Base-by-base conservation (phyloP, 2,329 filamentous ascomycete genomes). In the Pezizomycotina sp. region DNA sequence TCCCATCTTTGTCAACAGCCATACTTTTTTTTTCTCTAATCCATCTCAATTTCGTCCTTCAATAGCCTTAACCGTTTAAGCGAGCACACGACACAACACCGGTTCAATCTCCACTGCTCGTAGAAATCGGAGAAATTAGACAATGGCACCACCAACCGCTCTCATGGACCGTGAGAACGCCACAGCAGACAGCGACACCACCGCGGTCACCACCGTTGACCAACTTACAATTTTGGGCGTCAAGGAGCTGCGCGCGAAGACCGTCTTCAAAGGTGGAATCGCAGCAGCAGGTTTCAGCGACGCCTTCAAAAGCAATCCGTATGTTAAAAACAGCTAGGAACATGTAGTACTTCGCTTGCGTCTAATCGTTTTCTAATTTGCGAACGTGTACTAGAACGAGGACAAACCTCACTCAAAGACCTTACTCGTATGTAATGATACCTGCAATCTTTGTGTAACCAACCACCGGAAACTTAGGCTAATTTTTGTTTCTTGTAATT, bases 361-460 rank as follows among this genome's bases (percentile, higher is more conserved):
- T 7, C n/a, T 23, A 25, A n/a, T 22, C 26, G 19, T 10, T 19
- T 21, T 16, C 31, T 20, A 8, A 12, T 31, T 14, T 6, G 21
- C n/a, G 28, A 31, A 18, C 4, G 14, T 24, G 7, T 30, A 16
- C 13, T 26, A 43, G 41, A 43, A 43, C 30, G 26, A 32, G 14
- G 36, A 32, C 10, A 43, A 43, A 27, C 41, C 41, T 13, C 19
- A 38, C 24, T 43, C 41, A 43, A 43, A 21, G 41, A 43, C 25
- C 39, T 43, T 23, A 43, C 41, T 18, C 39, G 41, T 43, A 25
- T 36, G 41, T 14, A 27, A 19, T 9, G 23, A 27, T 6, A 15
- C 12, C 13, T 12, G 23, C 15, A 15, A 12, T 6, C 4, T 19
- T n/a, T 24, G n/a, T n/a, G n/a, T n/a, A n/a, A 24, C 7, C 12